phyloP scores from a whole-genome alignment of 768 basidiomycete species.

The Termitomyces sp. region DNA sequence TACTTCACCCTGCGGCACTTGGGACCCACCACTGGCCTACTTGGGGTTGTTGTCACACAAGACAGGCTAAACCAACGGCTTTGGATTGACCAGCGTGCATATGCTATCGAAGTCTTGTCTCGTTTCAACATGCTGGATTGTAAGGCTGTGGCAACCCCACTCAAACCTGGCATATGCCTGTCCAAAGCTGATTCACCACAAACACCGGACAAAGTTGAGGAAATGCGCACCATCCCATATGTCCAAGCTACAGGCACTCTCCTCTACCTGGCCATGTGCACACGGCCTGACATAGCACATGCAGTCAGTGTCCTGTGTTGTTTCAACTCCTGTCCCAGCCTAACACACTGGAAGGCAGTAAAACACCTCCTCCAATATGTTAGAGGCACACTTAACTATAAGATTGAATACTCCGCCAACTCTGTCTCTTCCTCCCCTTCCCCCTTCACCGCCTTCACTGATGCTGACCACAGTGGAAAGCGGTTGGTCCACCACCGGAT shows the following conservation, averaged over 20 bases:
- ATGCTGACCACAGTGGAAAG: too few relatives aligned
- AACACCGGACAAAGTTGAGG: not conserved
- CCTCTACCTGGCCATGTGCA: too few relatives aligned
- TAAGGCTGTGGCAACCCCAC: constrained; percentile 7
- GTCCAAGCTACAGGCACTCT: constrained; percentile 5
- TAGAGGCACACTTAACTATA: too few relatives aligned
- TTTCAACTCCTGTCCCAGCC: too few relatives aligned
- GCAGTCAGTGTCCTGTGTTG: too few relatives aligned
- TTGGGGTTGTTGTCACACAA: not conserved
- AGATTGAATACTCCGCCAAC: too few relatives aligned
- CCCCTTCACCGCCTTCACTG: too few relatives aligned
- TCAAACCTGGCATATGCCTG: not conserved
- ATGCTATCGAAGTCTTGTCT: not conserved
- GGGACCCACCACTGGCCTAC: not conserved
- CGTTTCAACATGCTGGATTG: constrained; percentile 4
- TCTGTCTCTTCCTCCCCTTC: too few relatives aligned
- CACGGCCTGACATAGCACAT: too few relatives aligned
- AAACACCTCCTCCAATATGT: too few relatives aligned
- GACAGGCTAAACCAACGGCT: not conserved
- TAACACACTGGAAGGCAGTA: too few relatives aligned
- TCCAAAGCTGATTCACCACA: not conserved
- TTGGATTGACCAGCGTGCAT: constrained; percentile 1
- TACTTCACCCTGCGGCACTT: not conserved
- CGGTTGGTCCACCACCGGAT: too few relatives aligned
- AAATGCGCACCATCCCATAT: not conserved